These are phyloP conservation scores for Wickerhamomyces alni DNA, from an alignment of 805 yeast genomes.

Conservation along the genomic window DNA sequence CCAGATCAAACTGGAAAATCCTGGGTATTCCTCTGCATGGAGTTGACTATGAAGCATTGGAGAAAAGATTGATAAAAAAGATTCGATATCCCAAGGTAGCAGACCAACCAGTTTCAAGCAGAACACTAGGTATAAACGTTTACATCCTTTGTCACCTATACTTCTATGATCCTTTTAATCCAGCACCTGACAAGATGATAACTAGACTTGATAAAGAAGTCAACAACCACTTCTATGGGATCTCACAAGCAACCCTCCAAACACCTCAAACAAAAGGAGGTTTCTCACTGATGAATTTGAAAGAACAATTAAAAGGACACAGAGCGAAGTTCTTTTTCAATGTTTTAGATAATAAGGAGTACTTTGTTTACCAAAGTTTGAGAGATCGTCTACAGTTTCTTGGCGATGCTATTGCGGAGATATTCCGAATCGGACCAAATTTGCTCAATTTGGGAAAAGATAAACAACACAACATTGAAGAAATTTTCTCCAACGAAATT, in stretches of 20 bases:
- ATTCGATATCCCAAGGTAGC: background rate
- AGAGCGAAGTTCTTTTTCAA: background rate
- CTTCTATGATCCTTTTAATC: background rate
- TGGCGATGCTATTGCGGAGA: background rate
- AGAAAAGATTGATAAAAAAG: background rate
- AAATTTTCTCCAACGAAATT: background rate
- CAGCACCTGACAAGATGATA: background rate
- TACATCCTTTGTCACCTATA: background rate
- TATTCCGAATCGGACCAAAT: background rate
- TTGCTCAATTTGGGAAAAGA: background rate
- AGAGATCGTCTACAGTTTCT: background rate
- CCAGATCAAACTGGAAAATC: background rate
- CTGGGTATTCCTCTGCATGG: background rate
- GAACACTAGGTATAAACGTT: background rate
- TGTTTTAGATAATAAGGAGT: background rate
- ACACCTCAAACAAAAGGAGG: background rate
- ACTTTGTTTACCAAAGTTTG: background rate
- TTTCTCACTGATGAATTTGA: background rate
- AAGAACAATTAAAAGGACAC: background rate
- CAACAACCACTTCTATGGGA: background rate
- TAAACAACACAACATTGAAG: background rate
- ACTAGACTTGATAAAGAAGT: background rate
- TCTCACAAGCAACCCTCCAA: background rate
- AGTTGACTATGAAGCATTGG: background rate
- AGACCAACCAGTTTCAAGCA: background rate